Evolutionary conservation across 2,329 filamentous ascomycete species (phyloP), one percentile per base, ranked within the genome.

Genomic region (Colletotrichum orbiculare): DNA sequence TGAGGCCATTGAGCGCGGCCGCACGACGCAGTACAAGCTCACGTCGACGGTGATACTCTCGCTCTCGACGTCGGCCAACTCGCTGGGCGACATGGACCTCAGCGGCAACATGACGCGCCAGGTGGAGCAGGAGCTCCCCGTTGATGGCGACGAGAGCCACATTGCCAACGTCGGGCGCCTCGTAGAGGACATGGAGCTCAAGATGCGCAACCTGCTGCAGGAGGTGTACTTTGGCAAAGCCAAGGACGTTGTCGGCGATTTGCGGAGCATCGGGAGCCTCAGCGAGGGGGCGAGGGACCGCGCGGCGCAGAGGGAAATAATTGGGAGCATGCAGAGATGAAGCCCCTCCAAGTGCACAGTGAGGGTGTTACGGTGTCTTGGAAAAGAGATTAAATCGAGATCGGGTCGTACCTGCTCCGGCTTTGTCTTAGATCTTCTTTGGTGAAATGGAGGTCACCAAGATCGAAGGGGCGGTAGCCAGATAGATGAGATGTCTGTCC

Each of bases 181-280:
- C 75, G 94, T 99, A 56, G 96, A 99, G 84, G 96, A 99, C 78
- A 98, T 99, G 96, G 96, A 99, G 82, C 88, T 97, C 77, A 97
- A 97, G 86, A 98, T 99, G 96, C 89, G 96, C 70, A 99, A 99
- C 79, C 79, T 98, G 78, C 83, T 99, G 77, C 95, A 99, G 84
- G 96, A 99, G 81, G 96, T 99, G 54, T 99, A 99, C 82, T 99
- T 99, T 80, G 96, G 96, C 76, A 99, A 99, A 85, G 95, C 96
- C 60, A 97, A 97, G 86, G 96, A 99, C 79, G 94, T 99, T 3
- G 95, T 99, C 4, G 96, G 95, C 60, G 95, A 99, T 77, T 81
- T 99, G 79, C 87, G 96, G 77, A 98, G 94, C 79, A 86, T 97
- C 69, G 89, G 89, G 55, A 89, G 91, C 68, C 81, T 98, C 77